Percentiles rank a stretch among this genome's conserved stretches.
Evolutionary conservation across 2,329 filamentous ascomycete species (phyloP).

Genomic region (Pyrenophora tritici-repentis): DNA sequence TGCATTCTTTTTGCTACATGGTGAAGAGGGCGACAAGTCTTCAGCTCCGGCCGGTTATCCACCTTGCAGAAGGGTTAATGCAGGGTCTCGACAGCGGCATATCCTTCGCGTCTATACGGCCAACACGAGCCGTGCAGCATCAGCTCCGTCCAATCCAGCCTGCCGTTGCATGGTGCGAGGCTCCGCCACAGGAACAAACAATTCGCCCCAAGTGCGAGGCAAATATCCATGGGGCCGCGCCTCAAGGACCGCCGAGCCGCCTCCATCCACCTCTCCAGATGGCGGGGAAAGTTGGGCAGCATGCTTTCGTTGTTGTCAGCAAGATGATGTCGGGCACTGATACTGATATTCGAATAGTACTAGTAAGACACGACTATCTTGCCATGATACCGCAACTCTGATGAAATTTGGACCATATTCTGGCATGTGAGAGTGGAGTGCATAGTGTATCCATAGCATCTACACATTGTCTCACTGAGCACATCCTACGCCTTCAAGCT

Average conservation of each 20-base stretch:
- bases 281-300: not conserved
- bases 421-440: too few species aligned
- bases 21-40: not conserved
- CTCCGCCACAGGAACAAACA: conserved; percentile 3
- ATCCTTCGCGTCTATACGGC: conserved; percentile 7
- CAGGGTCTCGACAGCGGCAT: conserved; percentile 31
- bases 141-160: conserved; percentile 13
- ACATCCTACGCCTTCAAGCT: conserved; percentile 20
- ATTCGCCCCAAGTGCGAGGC: conserved; percentile 8
- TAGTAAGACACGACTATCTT: too few species aligned
- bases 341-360: too few species aligned
- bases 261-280: not conserved
- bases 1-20: not conserved
- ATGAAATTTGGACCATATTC: too few species aligned
- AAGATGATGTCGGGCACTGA: too few species aligned
- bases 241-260: conserved; percentile 4
- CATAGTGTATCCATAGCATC: too few species aligned
- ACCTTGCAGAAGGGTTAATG: conserved; percentile 19
- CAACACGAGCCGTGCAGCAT: not conserved
- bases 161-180: conserved; percentile 2
- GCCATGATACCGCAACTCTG: too few species aligned
- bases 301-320: not conserved
- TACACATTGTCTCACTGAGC: too few species aligned
- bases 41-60: conserved; percentile 4
- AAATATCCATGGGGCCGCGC: conserved; percentile 10